phyloP scores from a whole-genome alignment of 1,284 basidiomycete species.

The Boletus semigastroideus region DNA sequence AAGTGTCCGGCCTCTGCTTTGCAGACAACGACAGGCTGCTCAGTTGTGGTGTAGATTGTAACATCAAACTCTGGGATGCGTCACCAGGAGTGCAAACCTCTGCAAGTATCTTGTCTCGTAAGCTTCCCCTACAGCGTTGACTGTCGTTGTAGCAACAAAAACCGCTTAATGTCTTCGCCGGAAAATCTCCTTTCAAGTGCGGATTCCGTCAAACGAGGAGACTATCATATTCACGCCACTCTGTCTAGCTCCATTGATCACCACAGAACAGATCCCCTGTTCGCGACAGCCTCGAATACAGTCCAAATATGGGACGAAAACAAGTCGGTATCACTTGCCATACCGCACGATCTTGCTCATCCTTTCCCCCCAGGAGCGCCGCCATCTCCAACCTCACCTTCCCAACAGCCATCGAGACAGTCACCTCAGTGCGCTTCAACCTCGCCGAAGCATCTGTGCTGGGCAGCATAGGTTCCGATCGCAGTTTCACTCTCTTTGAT shows the following conservation, averaged over 20 bases:
- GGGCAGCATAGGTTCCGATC: constrained; percentile 90
- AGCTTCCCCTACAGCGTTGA: constrained; percentile 1
- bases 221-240: constrained; percentile 6
- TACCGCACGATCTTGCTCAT: constrained; percentile 6
- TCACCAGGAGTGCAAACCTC: constrained; percentile 24
- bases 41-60: constrained; percentile 90
- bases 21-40: constrained; percentile 70
- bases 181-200: constrained; percentile 85
- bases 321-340: constrained; percentile 46
- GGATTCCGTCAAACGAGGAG: neutral
- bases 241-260: constrained; percentile 88
- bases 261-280: constrained; percentile 82
- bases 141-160: constrained; percentile 37
- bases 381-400: constrained; percentile 83
- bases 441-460: constrained; percentile 91
- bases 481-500: constrained; percentile 96
- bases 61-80: constrained; percentile 87
- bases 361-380: constrained; percentile 48
- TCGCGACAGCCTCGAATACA: constrained; percentile 90
- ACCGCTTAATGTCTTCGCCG: constrained; percentile 75
- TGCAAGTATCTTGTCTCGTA: constrained; percentile 12
- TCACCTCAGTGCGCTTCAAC: constrained; percentile 90
- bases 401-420: constrained; percentile 82
- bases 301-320: constrained; percentile 99
- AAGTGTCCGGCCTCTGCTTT: constrained; percentile 85